phyloP scores from a whole-genome alignment of 1,284 basidiomycete genomes.

The Prillingera fragicola region DNA sequence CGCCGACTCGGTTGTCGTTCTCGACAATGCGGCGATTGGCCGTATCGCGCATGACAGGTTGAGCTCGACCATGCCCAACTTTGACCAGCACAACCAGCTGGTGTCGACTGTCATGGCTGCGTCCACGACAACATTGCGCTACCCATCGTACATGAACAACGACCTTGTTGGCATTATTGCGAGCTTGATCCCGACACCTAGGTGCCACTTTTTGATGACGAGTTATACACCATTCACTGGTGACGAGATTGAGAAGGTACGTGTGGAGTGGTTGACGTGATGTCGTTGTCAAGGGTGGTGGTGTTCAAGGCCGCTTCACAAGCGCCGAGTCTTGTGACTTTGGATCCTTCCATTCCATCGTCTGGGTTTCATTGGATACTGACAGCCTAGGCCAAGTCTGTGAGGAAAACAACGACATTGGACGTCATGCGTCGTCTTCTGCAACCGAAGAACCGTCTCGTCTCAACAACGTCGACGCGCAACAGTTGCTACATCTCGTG shows the following conservation, averaged over 20 bases:
- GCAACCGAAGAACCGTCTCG: conserved; percentile 98
- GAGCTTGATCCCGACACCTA: conserved; percentile 94
- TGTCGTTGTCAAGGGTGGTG: too few relatives aligned
- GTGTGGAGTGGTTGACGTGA: too few relatives aligned
- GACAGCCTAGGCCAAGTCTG: conserved; percentile 65
- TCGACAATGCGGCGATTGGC: conserved; percentile 92
- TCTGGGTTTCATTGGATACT: not conserved
- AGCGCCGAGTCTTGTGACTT: too few relatives aligned
- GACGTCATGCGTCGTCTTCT: conserved; percentile 97
- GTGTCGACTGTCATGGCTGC: conserved; percentile 63
- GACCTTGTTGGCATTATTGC: conserved; percentile 97
- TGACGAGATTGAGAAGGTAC: conserved; percentile 86
- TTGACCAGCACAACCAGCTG: conserved; percentile 91
- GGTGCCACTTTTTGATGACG: conserved; percentile 99
- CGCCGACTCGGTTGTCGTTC: conserved; percentile 93
- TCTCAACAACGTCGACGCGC: conserved; percentile 86
- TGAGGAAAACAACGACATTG: conserved; percentile 87
- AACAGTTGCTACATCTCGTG: conserved; percentile 95
- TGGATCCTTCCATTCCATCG: too few relatives aligned
- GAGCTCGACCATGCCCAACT: conserved; percentile 83
- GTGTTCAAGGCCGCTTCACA: too few relatives aligned
- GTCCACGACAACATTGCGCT: conserved; percentile 92
- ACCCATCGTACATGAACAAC: conserved; percentile 99
- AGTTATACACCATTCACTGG: conserved; percentile 98
- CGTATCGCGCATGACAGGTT: conserved; percentile 87